Conservation (phyloP, 768 basidiomycete genomes). For the Boletus huronensis region DNA sequence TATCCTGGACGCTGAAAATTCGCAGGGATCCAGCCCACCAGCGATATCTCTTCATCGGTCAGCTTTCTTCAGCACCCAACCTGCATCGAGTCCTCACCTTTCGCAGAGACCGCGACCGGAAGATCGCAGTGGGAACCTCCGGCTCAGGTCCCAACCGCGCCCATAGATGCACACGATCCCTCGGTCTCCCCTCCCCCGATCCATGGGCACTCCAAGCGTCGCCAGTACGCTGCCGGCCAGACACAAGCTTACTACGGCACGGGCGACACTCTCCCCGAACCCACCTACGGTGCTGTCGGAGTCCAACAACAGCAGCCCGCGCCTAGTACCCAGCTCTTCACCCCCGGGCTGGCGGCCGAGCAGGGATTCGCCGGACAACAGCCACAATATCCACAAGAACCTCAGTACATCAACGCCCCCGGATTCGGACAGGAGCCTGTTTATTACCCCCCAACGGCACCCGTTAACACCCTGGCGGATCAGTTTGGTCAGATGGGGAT, state of each 20-base stretch:
- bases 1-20: conserved; percentile 15
- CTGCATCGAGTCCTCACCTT: conserved; percentile 11
- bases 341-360: conserved; percentile 74
- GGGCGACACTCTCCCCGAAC: conserved; percentile 43
- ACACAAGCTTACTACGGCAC: conserved; percentile 82
- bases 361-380: conserved; percentile 61
- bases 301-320: conserved; percentile 36
- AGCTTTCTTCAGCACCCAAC: conserved; percentile 30
- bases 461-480: conserved; percentile 63
- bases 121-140: conserved; percentile 90
- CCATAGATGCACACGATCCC: conserved; percentile 39
- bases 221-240: conserved; percentile 93
- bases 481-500: conserved; percentile 92
- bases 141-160: conserved; percentile 34
- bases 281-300: conserved; percentile 38
- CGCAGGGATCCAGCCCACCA: conserved; percentile 76
- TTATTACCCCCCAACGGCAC: conserved; percentile 37
- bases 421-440: conserved; percentile 42
- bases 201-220: conserved; percentile 60
- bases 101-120: conserved; percentile 75
- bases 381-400: conserved; percentile 42
- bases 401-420: conserved; percentile 45
- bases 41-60: conserved; percentile 87
- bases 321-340: conserved; percentile 61
- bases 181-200: conserved; percentile 43